A percentile compares a stretch with the other conserved stretches of the same genome.
These are phyloP conservation scores for Paecilomyces sp. DNA, from an alignment of 2,329 filamentous ascomycete species.

Conservation along the genomic window DNA sequence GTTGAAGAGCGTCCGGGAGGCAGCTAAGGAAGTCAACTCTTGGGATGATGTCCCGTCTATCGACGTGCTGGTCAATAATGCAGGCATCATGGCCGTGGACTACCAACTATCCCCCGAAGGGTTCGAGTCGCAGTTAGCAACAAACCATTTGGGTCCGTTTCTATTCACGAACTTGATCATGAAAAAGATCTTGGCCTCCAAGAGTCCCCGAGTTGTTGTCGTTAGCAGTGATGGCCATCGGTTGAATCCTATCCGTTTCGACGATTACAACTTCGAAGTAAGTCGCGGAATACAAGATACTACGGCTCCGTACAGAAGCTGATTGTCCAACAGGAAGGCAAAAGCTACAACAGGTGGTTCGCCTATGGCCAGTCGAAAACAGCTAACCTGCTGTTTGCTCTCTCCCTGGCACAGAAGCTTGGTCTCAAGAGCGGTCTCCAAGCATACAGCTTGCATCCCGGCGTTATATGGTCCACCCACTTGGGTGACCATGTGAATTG, in stretches of 20 bases:
- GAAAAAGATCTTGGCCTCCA: conserved; percentile 18
- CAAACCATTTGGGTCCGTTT: conserved; percentile 34
- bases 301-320: background rate
- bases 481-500: background rate
- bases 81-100: conserved; percentile 30
- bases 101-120: conserved; percentile 25
- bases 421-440: conserved; percentile 2
- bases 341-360: conserved; percentile 4
- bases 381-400: conserved; percentile 4
- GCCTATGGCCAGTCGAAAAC: conserved; percentile 8
- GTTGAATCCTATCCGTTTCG: conserved; percentile 35
- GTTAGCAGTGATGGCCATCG: conserved; percentile 41
- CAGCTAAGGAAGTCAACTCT: conserved; percentile 22
- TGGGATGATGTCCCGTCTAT: conserved; percentile 21
- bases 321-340: background rate
- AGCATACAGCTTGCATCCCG: conserved; percentile 6
- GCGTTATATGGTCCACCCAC: background rate
- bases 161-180: conserved; percentile 35
- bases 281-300: background rate
- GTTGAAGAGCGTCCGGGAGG: conserved; percentile 20
- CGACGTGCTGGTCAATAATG: conserved; percentile 39
- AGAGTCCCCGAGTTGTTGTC: conserved; percentile 33
- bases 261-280: conserved; percentile 40
- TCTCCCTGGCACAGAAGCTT: conserved; percentile 5
- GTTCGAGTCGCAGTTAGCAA: conserved; percentile 31